These are phyloP conservation scores for Colletotrichum scovillei DNA, from an alignment of 2,329 filamentous ascomycete genomes.

Conservation along the genomic window DNA sequence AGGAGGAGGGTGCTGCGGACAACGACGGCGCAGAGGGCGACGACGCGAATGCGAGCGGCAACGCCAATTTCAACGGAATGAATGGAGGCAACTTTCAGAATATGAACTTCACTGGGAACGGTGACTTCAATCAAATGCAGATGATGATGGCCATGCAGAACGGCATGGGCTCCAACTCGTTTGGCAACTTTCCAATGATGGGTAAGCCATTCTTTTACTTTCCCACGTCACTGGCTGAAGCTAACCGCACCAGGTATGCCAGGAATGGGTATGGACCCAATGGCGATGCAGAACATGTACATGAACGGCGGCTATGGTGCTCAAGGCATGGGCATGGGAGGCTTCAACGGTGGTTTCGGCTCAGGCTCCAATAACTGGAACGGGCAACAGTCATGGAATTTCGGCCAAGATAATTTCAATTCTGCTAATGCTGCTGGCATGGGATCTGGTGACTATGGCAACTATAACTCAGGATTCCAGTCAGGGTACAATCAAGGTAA, in stretches of 20 bases:
- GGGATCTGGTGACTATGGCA: constrained; percentile 83
- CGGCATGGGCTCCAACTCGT: constrained; percentile 67
- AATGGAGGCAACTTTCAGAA: constrained; percentile 63
- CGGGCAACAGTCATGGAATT: constrained; percentile 85
- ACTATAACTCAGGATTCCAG: constrained; percentile 81
- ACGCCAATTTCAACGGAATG: constrained; percentile 50
- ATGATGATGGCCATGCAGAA: constrained; percentile 84
- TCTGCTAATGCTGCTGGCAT: constrained; percentile 85
- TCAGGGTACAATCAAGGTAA: constrained; percentile 87
- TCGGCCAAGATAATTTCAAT: constrained; percentile 90
- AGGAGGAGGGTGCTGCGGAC: constrained; percentile 35
- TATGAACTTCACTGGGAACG: constrained; percentile 68
- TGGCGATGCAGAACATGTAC: constrained; percentile 79
- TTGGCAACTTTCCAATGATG: constrained; percentile 81
- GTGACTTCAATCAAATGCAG: constrained; percentile 82
- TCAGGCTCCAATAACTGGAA: constrained; percentile 81
- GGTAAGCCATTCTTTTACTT: constrained; percentile 67
- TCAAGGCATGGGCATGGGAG: constrained; percentile 85
- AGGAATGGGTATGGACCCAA: constrained; percentile 86
- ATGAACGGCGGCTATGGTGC: constrained; percentile 82
- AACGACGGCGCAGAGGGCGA: constrained; percentile 39
- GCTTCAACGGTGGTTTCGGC: constrained; percentile 72
- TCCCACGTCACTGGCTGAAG: constrained; percentile 3
- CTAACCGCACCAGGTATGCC: constrained; percentile 73
- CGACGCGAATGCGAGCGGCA: constrained; percentile 41